Evolutionary conservation across 2,329 filamentous ascomycete species (phyloP).

Genomic region (Sclerotinia subarctica): DNA sequence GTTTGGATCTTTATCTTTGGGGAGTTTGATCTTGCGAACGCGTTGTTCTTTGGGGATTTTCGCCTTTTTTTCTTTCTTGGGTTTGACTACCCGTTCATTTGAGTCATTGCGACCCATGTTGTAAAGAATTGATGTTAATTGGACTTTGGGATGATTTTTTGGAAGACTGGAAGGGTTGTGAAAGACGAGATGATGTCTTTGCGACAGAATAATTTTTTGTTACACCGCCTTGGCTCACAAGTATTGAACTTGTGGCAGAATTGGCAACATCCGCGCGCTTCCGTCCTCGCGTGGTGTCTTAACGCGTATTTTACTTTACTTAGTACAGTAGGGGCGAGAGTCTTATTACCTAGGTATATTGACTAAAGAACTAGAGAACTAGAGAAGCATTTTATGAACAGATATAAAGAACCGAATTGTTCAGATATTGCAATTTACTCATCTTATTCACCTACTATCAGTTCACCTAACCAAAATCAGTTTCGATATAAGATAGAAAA

Average conservation of each 20-base stretch:
- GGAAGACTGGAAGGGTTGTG: constrained; percentile 16
- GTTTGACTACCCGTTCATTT: background rate
- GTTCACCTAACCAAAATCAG: background rate
- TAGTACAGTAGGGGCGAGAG: too few relatives aligned
- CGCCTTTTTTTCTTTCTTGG: constrained; percentile 14
- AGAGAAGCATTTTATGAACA: background rate
- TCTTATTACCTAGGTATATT: background rate
- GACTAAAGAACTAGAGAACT: background rate
- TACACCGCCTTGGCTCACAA: background rate
- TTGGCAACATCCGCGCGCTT: too few relatives aligned
- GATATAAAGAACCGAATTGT: background rate
- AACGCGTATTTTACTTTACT: too few relatives aligned
- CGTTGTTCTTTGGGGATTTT: constrained; percentile 9
- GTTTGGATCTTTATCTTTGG: constrained; percentile 13
- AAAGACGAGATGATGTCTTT: background rate
- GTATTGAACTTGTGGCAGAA: too few relatives aligned
- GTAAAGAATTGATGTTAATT: background rate
- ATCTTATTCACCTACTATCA: background rate
- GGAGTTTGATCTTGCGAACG: constrained; percentile 13
- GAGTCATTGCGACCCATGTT: constrained; percentile 12
- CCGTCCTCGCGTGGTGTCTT: background rate
- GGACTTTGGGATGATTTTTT: background rate
- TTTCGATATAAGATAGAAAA: background rate
- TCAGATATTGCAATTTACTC: background rate
- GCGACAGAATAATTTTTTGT: background rate